These are phyloP conservation scores for Saccharum spontaneum DNA, from an alignment of 176 grass and related monocot species.

Conservation along the genomic window DNA sequence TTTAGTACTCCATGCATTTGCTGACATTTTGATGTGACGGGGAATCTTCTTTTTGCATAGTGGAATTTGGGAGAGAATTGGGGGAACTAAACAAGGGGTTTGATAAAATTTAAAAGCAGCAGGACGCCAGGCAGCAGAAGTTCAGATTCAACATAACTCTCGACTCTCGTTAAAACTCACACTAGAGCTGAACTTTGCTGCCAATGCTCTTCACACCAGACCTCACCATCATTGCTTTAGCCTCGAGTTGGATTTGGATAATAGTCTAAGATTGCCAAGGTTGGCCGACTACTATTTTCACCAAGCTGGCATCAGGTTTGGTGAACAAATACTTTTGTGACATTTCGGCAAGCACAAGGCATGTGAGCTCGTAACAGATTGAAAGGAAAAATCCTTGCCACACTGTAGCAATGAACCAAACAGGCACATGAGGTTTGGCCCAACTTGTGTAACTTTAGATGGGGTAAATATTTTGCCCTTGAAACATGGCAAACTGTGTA, in stretches of 20 bases:
- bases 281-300: background rate
- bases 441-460: background rate
- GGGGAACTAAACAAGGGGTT: no score
- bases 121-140: background rate
- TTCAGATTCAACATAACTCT: background rate
- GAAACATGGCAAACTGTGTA: background rate
- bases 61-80: no score
- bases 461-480: no score
- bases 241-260: background rate
- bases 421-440: no score
- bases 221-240: background rate
- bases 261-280: background rate
- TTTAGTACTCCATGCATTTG: no score
- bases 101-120: constrained; percentile 27
- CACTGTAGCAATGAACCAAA: background rate
- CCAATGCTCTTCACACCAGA: no score
- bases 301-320: background rate
- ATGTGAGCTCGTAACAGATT: background rate
- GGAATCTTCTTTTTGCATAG: no score
- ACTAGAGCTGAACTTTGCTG: no score
- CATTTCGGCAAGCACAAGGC: background rate
- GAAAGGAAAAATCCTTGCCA: background rate
- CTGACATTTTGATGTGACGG: no score
- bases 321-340: no score
- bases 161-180: no score